Evolutionary conservation across 768 basidiomycete genomes (phyloP).

Genomic region (Lactifluus rugatus): DNA sequence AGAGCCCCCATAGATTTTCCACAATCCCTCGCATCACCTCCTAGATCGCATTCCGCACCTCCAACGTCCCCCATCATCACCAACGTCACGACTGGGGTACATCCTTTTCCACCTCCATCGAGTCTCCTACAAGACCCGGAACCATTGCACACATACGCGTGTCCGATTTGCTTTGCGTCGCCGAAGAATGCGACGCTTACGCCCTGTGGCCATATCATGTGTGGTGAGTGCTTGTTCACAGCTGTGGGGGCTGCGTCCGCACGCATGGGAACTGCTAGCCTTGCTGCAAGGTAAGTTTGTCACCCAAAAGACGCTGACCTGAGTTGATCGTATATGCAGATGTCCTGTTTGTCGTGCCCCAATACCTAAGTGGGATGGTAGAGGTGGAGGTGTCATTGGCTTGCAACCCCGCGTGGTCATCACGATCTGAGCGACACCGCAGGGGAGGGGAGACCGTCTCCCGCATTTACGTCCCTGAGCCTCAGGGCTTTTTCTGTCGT

Average conservation of each 20-base stretch:
- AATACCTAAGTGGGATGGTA: conserved; percentile 19
- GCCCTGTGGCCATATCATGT: conserved; percentile 21
- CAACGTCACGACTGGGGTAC: background rate
- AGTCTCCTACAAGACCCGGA: conserved; percentile 5
- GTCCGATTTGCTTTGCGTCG: conserved; percentile 19
- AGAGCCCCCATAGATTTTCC: background rate
- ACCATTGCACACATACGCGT: conserved; percentile 16
- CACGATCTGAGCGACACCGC: conserved; percentile 7
- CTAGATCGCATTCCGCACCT: conserved; percentile 5
- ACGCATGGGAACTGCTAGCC: conserved; percentile 14
- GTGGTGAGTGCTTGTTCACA: conserved; percentile 20
- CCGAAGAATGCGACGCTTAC: conserved; percentile 19
- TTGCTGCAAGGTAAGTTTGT: conserved; percentile 16
- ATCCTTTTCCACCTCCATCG: background rate
- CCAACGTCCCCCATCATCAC: conserved; percentile 1
- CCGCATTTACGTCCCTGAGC: background rate
- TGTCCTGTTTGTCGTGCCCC: conserved; percentile 20
- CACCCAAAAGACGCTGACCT: background rate
- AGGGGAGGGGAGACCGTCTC: too few relatives aligned
- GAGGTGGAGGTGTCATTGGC: conserved; percentile 19
- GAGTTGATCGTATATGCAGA: background rate
- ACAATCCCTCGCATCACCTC: background rate
- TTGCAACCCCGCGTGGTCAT: conserved; percentile 18
- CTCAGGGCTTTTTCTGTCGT: background rate
- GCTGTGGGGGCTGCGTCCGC: conserved; percentile 14